These are phyloP conservation scores for Colletotrichum higginsianum DNA, from an alignment of 2,329 filamentous ascomycete species.

Conservation along the genomic window DNA sequence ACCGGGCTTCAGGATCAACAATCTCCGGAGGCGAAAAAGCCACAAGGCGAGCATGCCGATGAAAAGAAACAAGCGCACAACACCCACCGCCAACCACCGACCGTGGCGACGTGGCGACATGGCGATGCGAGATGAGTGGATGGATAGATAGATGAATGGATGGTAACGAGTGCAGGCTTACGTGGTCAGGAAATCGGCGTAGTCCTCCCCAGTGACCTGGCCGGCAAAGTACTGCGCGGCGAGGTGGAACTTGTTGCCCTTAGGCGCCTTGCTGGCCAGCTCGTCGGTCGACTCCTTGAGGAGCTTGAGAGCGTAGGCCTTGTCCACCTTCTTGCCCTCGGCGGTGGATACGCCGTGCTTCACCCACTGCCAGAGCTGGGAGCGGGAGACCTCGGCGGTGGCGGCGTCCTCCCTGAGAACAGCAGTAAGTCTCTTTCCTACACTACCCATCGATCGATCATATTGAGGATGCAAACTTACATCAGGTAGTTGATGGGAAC, in stretches of 20 bases:
- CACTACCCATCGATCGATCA: slow-evolving; percentile 38
- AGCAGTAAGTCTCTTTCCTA: slow-evolving; percentile 5
- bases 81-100: not conserved
- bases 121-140: not conserved
- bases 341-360: slow-evolving; percentile 80
- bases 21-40: slow-evolving; percentile 34
- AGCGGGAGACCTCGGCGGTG: slow-evolving; percentile 94
- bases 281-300: slow-evolving; percentile 88
- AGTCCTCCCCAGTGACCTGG: slow-evolving; percentile 97
- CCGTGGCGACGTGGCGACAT: not conserved
- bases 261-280: slow-evolving; percentile 80
- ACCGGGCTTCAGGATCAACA: not conserved
- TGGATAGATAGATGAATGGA: not conserved
- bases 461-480: slow-evolving; percentile 58
- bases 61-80: not conserved
- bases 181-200: slow-evolving; percentile 94
- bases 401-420: slow-evolving; percentile 85
- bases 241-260: slow-evolving; percentile 92
- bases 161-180: slow-evolving; percentile 60
- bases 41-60: slow-evolving; percentile 11
- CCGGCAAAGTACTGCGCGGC: slow-evolving; percentile 93
- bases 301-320: slow-evolving; percentile 88
- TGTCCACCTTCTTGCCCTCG: slow-evolving; percentile 94
- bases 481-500: slow-evolving; percentile 98
- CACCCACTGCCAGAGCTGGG: slow-evolving; percentile 97